phyloP scores from a whole-genome alignment of 306 rosid genomes.

The Mimosa pudica region DNA sequence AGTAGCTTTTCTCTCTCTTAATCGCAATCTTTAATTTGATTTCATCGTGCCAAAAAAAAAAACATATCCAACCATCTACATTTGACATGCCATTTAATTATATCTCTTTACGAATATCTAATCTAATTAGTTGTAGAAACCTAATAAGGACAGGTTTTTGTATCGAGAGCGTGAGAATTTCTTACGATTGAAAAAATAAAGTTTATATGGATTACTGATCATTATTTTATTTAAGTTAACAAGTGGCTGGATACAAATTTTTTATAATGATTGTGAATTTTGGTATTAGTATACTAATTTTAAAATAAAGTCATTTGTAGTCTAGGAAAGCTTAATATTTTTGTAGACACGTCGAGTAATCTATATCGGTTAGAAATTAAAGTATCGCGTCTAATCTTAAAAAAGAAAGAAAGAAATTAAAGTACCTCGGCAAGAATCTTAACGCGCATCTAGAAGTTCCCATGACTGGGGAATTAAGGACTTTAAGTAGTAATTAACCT shows the following conservation, averaged over 20 bases:
- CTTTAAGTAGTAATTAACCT: neutral
- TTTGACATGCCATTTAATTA: neutral
- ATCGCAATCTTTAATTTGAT: neutral
- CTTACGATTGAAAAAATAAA: neutral
- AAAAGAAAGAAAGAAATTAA: neutral
- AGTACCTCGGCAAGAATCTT: neutral
- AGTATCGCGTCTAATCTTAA: neutral
- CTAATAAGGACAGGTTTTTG: neutral
- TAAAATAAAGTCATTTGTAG: too few relatives aligned
- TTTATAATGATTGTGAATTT: too few relatives aligned
- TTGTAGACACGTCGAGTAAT: neutral
- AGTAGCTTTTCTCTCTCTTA: neutral
- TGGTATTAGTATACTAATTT: too few relatives aligned
- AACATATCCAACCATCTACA: neutral
- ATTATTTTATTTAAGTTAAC: too few relatives aligned
- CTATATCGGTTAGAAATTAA: neutral
- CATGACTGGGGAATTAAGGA: too few relatives aligned
- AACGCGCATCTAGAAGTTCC: too few relatives aligned
- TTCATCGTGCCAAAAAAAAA: neutral
- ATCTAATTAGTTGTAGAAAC: neutral
- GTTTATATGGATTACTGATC: too few relatives aligned
- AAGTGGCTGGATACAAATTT: too few relatives aligned
- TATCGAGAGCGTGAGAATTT: neutral
- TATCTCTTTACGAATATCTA: neutral
- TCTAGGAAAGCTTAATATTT: neutral